Evolutionary conservation across 345 rosid species (phyloP), one percentile per base, ranked within the genome.

Genomic region (Cardamine resedifolia): DNA sequence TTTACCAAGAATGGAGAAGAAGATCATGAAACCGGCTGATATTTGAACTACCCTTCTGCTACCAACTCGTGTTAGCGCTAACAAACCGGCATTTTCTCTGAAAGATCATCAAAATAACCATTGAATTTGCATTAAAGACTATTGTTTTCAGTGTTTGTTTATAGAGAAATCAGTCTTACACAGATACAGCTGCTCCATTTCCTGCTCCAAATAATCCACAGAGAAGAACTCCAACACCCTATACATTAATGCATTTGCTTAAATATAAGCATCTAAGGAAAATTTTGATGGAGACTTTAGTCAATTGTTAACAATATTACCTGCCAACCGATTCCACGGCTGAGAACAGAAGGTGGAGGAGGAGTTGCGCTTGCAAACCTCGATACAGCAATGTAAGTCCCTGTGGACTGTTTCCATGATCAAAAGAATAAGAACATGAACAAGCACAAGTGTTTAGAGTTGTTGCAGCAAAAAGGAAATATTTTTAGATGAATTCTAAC

Each of bases 271-370:
- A 18, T 50, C 2, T 12, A 9, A 24, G 58, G 6, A 15, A 16
- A 30, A 10, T 6, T 58, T 4, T 9, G 24, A 53, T 48, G 31
- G 3, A 33, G 16, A 36, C 5, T 68, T n/a, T 14, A 27, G 34
- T 58, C 7, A 34, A 0, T 34, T 9, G 3, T 34, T 34, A 34
- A 34, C 38, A 36, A 2, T 15, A 7, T 58, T 84, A 94, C 98
- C 97, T 94, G 98, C 98, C 98, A 94, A 78, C 98, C 96, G 64
- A 94, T 82, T 19, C 98, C 98, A 4, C 96, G 97, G 85, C 97
- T 94, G 38, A 94, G 88, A 66, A 94, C 79, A 47, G 98, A 91
- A 73, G 98, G 97, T 20, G 97, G 97, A 26, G 92, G 44, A 4
- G 97, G 98, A 24, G 98, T 94, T 50, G 98, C 96, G 64, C 96